Evolutionary conservation across 495 filamentous ascomycete genomes (phyloP).

Genomic region (Rhizodiscina lignyota): DNA sequence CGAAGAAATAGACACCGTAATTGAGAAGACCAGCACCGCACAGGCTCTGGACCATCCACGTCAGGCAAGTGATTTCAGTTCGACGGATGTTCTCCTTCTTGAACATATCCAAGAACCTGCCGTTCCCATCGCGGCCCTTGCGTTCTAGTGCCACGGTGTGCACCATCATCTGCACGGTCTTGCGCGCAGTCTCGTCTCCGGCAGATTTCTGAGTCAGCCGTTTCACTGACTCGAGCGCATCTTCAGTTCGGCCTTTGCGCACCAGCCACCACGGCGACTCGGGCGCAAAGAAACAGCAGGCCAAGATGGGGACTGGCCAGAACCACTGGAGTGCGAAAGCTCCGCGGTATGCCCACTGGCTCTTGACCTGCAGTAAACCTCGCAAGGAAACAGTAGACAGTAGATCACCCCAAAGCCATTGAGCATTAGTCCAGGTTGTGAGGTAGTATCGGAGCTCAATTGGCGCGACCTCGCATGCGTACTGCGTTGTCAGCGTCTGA

Average conservation of each 20-base stretch:
- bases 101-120: slow-evolving; percentile 23
- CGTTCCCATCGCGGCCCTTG: slow-evolving; percentile 18
- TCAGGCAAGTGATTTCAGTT: slow-evolving; percentile 24
- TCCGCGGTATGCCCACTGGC: slow-evolving; percentile 22
- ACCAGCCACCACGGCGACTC: slow-evolving; percentile 27
- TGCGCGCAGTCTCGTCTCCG: slow-evolving; percentile 21
- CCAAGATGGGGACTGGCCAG: slow-evolving; percentile 49
- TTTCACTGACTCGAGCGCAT: slow-evolving; percentile 19
- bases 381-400: slow-evolving; percentile 21
- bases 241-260: slow-evolving; percentile 17
- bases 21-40: slow-evolving; percentile 65
- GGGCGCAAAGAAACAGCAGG: slow-evolving; percentile 20
- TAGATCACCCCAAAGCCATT: slow-evolving; percentile 22
- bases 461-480: slow-evolving; percentile 18
- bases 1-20: slow-evolving; percentile 66
- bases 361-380: slow-evolving; percentile 11
- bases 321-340: slow-evolving; percentile 72
- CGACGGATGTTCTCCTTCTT: slow-evolving; percentile 18
- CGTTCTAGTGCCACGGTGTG: slow-evolving; percentile 22
- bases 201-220: slow-evolving; percentile 17
- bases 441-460: slow-evolving; percentile 14
- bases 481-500: slow-evolving; percentile 19
- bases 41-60: slow-evolving; percentile 73
- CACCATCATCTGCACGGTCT: slow-evolving; percentile 22
- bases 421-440: slow-evolving; percentile 20